These are phyloP conservation scores for Taiwanofungus camphoratus DNA, from an alignment of 1,284 basidiomycete genomes.

Conservation along the genomic window DNA sequence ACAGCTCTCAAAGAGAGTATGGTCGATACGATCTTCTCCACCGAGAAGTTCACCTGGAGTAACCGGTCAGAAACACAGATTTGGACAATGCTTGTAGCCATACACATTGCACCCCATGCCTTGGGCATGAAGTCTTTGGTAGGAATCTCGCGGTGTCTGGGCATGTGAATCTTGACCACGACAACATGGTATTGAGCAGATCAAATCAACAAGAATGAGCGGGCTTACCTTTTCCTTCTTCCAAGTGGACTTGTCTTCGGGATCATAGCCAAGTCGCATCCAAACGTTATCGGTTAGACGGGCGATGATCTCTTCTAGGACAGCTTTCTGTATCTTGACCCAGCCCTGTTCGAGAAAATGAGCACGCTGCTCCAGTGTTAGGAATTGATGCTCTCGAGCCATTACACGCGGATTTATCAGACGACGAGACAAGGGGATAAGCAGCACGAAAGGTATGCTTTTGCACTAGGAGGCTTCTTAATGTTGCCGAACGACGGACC, in stretches of 20 bases:
- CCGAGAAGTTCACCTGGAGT: conserved; percentile 30
- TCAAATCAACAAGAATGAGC: not conserved
- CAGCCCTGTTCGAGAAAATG: conserved; percentile 34
- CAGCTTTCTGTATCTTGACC: conserved; percentile 29
- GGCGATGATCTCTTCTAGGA: conserved; percentile 25
- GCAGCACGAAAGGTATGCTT: too few relatives aligned
- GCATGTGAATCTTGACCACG: conserved; percentile 29
- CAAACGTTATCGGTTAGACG: conserved; percentile 30
- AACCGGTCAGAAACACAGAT: not conserved
- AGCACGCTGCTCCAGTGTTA: conserved; percentile 26
- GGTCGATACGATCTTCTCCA: conserved; percentile 30
- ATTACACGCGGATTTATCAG: too few relatives aligned
- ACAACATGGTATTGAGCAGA: not conserved
- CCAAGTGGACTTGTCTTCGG: conserved; percentile 30
- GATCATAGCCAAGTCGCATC: conserved; percentile 32
- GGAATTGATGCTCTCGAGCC: conserved; percentile 21
- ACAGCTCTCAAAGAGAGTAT: conserved; percentile 27
- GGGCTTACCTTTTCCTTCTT: conserved; percentile 25
- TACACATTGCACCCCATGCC: conserved; percentile 33
- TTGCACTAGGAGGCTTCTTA: too few relatives aligned
- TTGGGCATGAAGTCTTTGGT: conserved; percentile 29
- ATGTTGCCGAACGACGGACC: not conserved
- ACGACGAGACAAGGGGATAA: too few relatives aligned
- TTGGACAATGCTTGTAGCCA: not conserved
- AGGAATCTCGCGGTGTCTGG: conserved; percentile 28